Evolutionary conservation across 2,329 filamentous ascomycete species (phyloP), one percentile per base, ranked within the genome.

Genomic region (Colletotrichum echinochloae): DNA sequence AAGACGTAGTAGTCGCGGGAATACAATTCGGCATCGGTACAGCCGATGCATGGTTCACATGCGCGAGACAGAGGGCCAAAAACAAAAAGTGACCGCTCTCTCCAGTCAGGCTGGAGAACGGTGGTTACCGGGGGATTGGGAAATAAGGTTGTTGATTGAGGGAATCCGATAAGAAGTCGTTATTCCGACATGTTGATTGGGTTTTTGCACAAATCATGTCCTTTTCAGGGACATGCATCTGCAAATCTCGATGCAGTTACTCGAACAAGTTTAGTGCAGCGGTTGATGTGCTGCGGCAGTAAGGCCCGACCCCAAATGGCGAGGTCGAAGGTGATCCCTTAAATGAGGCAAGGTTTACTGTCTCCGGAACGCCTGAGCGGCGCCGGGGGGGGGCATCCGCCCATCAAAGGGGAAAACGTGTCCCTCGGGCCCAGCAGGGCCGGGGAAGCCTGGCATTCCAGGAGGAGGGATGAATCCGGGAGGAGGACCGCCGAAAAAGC

Each of bases 391-490:
- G 61, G 86, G 86, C 79, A 88, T 86, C 60, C 87, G 84, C 54
- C 82, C 85, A 74, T 90, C 88, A 74, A 88, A 90, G 2, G 83
- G 84, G 7, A 87, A 89, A 1, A 79, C 80, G 71, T 86, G 80
- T 3, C 80, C 81, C 8, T 88, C 87, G 0, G 83, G 84, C 1
- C 78, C 81, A 3, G 80, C 79, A 30, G 83, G 85, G 18, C 87
- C 87, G 73, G 86, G 88, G 76, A 89, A 90, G 16, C 85, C 87
- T 55, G 81, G 84, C 77, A 90, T 86, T 14, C 84, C 86, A 2
- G 86, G 86, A 18, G 84, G 88, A 6, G 83, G 84, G 76, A 89
- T 82, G 75, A 88, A 89, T 23, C 84, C 86, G 6, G 81, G 81
- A 9, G 80, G 81, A 16, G 82, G 83, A 7, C 84, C 86, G 28